Evolutionary conservation across 75 land plant genomes (phyloP).

Genomic region (Isoetes taiwanensis): DNA sequence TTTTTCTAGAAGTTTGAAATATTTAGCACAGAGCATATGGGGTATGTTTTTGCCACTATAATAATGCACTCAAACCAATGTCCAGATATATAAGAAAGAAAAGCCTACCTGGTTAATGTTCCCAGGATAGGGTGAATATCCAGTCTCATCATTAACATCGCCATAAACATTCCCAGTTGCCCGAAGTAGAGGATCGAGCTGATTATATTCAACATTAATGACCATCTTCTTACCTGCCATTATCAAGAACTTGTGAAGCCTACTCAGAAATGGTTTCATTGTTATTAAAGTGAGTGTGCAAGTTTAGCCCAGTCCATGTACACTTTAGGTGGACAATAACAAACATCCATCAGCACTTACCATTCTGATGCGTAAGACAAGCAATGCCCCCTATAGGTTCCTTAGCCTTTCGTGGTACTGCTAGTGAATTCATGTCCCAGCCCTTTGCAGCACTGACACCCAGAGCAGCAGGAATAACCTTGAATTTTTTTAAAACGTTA

Average conservation of each 20-base stretch:
- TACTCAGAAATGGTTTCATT: too few relatives aligned
- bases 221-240: conserved; percentile 79
- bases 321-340: background rate
- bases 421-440: conserved; percentile 84
- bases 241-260: too few relatives aligned
- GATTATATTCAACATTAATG: conserved; percentile 97
- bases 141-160: conserved; percentile 77
- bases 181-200: conserved; percentile 85
- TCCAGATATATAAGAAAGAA: too few relatives aligned
- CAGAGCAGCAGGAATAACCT: conserved; percentile 89
- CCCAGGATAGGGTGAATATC: conserved; percentile 91
- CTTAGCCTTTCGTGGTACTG: conserved; percentile 96
- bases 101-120: conserved; percentile 94
- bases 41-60: too few relatives aligned
- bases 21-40: too few relatives aligned
- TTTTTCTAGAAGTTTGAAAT: too few relatives aligned
- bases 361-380: conserved; percentile 73
- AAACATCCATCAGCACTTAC: conserved; percentile 19
- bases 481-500: background rate
- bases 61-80: too few relatives aligned
- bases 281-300: too few relatives aligned
- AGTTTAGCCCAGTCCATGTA: too few relatives aligned
- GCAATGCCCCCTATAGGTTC: conserved; percentile 99
- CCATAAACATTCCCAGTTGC: conserved; percentile 74
- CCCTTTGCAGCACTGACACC: conserved; percentile 72